A percentile compares a stretch with the other conserved stretches of the same genome.
Evolutionary conservation across 768 basidiomycete genomes (phyloP).

Genomic region (Panellus pusillus): DNA sequence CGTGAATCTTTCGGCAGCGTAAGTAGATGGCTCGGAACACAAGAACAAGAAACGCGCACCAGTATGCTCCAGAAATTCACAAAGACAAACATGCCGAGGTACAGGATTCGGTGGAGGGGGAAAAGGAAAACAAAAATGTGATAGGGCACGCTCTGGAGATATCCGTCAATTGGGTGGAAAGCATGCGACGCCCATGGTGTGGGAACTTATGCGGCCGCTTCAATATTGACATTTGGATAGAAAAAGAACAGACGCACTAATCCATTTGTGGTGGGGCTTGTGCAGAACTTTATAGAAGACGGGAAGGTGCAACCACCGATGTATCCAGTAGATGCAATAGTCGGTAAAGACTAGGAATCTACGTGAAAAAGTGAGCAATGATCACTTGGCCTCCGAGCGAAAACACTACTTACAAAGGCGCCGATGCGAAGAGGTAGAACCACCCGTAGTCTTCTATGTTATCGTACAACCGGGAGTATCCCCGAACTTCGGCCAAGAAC

Average conservation of each 20-base stretch:
- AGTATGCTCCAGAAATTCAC: conserved; percentile 96
- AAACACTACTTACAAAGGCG: conserved; percentile 56
- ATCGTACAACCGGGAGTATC: conserved; percentile 78
- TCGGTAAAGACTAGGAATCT: conserved; percentile 89
- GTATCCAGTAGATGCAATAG: conserved; percentile 95
- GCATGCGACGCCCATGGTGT: conserved; percentile 98
- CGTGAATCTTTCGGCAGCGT: conserved; percentile 73
- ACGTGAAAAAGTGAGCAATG: conserved; percentile 2
- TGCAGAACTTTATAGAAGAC: conserved; percentile 86
- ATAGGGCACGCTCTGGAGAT: conserved; percentile 91
- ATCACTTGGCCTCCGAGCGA: not conserved
- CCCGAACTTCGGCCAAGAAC: conserved; percentile 91
- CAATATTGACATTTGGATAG: conserved; percentile 4
- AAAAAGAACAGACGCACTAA: conserved; percentile 58
- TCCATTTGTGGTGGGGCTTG: conserved; percentile 99
- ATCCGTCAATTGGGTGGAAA: conserved; percentile 96
- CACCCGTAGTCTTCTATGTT: conserved; percentile 79
- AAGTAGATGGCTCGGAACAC: not conserved
- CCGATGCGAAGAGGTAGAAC: conserved; percentile 64
- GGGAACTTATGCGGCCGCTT: conserved; percentile 61
- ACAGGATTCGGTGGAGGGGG: conserved; percentile 84
- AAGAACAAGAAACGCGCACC: conserved; percentile 45
- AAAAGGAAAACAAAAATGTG: conserved; percentile 90
- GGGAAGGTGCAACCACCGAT: conserved; percentile 86
- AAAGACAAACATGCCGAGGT: conserved; percentile 83